Base-by-base conservation (phyloP, 768 basidiomycete species). In the Auricularia sp. region DNA sequence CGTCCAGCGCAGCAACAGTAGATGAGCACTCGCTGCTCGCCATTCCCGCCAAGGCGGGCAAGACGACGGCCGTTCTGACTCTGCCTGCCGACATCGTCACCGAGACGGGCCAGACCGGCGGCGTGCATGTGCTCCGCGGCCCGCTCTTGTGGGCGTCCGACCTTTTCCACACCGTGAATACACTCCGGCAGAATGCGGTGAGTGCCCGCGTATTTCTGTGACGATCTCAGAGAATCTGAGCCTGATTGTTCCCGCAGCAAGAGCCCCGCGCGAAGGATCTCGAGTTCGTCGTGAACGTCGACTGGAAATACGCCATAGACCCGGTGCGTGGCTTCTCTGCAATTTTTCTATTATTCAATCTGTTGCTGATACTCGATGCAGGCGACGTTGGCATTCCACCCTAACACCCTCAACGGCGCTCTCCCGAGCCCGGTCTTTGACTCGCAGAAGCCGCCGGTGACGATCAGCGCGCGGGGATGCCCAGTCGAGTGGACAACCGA, bases 391-490 rank as follows among this genome's bases (percentile, higher is more conserved):
- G 1, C 2, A 21, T 51, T 51, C 47, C 47, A 18, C 47, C 47
- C 47, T 1, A 51, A 51, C 47, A 51, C 47, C 2, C 18, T 42
- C 21, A 53, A 12, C 23, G 34, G 44, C 33, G 18, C 62, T 1
- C 23, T 54, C 23, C 62, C 62, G 35, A 51, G n/a, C 18, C 39
- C 36, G 1, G 36, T 43, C 7, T 62, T 36, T 16, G 36, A n/a
- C 10, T 21, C 61, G n/a, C 23, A 43, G 29, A 43, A 36, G 36
- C 62, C 47, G 16, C 62, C 62, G 11, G 62, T 63, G 29, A 21
- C 44, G 29, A 44, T 63, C 36, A 53, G 44, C 44, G 62, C 62
- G n/a, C 36, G 36, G 8, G 61, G 36, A 21, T 62, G 61, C 23
- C 36, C 36, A 11, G 43, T 62, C 8, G 36, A 42, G 18, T 62